phyloP scores from a whole-genome alignment of 129 eudicot species.

The Chrysanthemum seticuspe region DNA sequence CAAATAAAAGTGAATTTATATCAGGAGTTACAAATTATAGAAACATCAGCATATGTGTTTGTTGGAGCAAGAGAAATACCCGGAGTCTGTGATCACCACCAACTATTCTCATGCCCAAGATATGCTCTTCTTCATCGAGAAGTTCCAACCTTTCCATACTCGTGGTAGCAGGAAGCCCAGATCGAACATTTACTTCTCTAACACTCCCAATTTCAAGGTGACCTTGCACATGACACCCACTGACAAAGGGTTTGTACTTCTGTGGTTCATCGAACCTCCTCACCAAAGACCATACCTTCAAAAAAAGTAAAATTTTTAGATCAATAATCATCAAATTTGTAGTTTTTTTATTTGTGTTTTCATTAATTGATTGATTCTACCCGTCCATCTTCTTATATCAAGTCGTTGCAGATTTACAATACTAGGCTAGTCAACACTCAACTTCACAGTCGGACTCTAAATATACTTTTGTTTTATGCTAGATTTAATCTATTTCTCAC shows the following conservation, averaged over 20 bases:
- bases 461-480: neutral
- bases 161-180: slow-evolving; percentile 95
- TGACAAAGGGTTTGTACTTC: slow-evolving; percentile 92
- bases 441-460: neutral
- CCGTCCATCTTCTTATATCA: neutral
- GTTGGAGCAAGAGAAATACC: slow-evolving; percentile 39
- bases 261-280: slow-evolving; percentile 98
- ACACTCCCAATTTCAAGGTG: slow-evolving; percentile 81
- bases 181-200: slow-evolving; percentile 83
- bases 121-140: slow-evolving; percentile 84
- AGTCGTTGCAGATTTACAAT: neutral
- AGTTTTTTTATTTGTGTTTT: neutral
- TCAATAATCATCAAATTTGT: slow-evolving; percentile 11
- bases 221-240: slow-evolving; percentile 76
- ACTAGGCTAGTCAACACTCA: neutral
- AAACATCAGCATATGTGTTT: neutral
- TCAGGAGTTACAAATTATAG: neutral
- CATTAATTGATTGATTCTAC: neutral
- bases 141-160: slow-evolving; percentile 92
- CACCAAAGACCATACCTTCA: slow-evolving; percentile 95
- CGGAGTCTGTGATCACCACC: slow-evolving; percentile 98
- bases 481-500: too few relatives aligned
- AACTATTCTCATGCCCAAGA: slow-evolving; percentile 75
- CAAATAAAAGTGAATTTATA: slow-evolving; percentile 11
- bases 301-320: neutral